Conservation (phyloP, 257 asterid genomes). For the Fraxinus cuspidata region DNA sequence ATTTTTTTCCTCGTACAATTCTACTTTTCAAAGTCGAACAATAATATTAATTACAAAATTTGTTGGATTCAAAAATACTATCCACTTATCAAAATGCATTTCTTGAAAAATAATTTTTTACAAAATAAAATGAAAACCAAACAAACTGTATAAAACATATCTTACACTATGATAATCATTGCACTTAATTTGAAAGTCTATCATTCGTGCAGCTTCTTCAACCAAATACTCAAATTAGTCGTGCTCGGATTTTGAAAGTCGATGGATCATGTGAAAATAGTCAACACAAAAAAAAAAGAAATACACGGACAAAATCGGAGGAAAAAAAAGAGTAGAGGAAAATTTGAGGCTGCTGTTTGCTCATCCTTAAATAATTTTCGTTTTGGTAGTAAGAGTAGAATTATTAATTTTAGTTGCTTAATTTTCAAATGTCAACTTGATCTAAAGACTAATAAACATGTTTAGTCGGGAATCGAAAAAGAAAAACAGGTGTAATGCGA, state of each 20-base stretch:
- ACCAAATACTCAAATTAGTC: not conserved
- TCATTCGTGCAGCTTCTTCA: too few species aligned
- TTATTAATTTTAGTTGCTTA: not conserved
- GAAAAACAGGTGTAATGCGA: not conserved
- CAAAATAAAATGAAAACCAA: too few species aligned
- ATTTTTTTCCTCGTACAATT: too few species aligned
- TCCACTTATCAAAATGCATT: too few species aligned
- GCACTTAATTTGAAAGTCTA: not conserved
- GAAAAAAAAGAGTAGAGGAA: too few species aligned
- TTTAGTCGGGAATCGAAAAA: not conserved
- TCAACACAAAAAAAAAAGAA: not conserved
- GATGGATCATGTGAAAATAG: not conserved
- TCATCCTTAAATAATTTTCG: not conserved
- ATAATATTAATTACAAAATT: too few species aligned
- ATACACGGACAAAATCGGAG: not conserved
- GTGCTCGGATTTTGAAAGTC: not conserved
- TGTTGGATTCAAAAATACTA: too few species aligned
- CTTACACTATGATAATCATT: too few species aligned
- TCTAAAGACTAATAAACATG: not conserved
- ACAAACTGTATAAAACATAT: too few species aligned
- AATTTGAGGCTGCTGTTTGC: not conserved
- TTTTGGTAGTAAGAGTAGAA: not conserved
- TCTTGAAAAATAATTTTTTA: too few species aligned
- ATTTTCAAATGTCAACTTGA: constrained; percentile 3
- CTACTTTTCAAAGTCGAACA: too few species aligned